Base-by-base conservation (phyloP, 768 basidiomycete genomes). In the Kwoniella botswanensis region DNA sequence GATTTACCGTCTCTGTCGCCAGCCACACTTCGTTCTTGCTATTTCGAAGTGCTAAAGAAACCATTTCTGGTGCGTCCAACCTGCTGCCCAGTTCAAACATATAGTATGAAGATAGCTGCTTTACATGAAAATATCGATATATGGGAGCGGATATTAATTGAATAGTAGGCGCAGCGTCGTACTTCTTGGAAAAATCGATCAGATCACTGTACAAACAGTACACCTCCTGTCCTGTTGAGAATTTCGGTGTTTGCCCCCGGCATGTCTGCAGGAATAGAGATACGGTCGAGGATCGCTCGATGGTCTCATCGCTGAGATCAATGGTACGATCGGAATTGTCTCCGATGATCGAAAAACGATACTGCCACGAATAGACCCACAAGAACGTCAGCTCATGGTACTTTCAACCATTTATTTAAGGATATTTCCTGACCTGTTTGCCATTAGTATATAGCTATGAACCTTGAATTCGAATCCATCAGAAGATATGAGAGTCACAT, bases 391-490 rank as follows among this genome's bases (percentile, higher is more conserved):
- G 59, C 59, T 21, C 26, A 35, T 17, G 7, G 12, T 26, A 4
- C 22, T 43, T n/a, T 42, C n/a, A 18, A 18, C 5, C 10, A 44
- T 43, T 11, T 11, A 11, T 17, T 2, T n/a, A 35, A 17, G 22
- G 15, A n/a, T 43, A 2, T n/a, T 6, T 21, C 29, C 65, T 22
- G 22, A 71, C 70, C 65, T 63, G 41, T 43, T 24, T 10, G 70
- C 42, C 46, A 62, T 66, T 1, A 71, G 70, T 12, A 54, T 22
- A 26, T 62, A 67, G 44, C 65, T 67, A 26, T 71, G 59, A 21
- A 71, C 70, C 43, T 56, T 66, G 44, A 71, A 71, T 2, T 24
- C 15, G 7, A 62, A 2, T 18, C 55, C 60, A 26, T 71, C 70
- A 21, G 59, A 67, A 6, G 58, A 59, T 9, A 71, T 18, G 17